Percentiles rank a stretch among this genome's conserved stretches.
phyloP scores from a whole-genome alignment of 805 yeast genomes.

The Metschnikowia similis region DNA sequence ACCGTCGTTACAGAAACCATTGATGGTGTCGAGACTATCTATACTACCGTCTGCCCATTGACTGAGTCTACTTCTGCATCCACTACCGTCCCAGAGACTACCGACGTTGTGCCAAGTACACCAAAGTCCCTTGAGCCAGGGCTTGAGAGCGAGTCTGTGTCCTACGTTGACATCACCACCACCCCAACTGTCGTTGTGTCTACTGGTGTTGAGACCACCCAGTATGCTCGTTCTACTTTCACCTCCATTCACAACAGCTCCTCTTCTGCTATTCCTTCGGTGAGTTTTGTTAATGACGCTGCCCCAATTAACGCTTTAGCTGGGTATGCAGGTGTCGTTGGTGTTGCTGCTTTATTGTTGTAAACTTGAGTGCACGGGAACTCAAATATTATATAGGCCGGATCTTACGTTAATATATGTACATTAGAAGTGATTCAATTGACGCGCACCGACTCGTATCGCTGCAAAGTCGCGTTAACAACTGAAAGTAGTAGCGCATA shows the following conservation, averaged over 20 bases:
- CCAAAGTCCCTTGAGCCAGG: constrained; percentile 13
- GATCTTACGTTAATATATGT: constrained; percentile 3
- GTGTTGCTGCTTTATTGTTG: constrained; percentile 37
- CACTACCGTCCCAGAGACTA: constrained; percentile 7
- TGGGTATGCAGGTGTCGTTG: constrained; percentile 40
- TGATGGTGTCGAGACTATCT: constrained; percentile 22
- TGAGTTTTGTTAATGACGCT: constrained; percentile 29
- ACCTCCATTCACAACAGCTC: constrained; percentile 27
- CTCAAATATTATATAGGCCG: constrained; percentile 5
- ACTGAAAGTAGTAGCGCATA: neutral
- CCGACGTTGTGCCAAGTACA: neutral
- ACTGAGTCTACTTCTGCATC: constrained; percentile 13
- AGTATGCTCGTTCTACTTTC: constrained; percentile 33
- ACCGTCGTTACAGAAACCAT: constrained; percentile 23
- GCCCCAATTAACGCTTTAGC: constrained; percentile 27
- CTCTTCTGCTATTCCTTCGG: constrained; percentile 21
- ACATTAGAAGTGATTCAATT: neutral
- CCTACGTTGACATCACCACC: constrained; percentile 46
- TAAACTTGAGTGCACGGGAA: constrained; percentile 5
- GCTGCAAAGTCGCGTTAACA: neutral
- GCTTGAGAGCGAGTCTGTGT: constrained; percentile 25
- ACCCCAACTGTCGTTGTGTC: constrained; percentile 49
- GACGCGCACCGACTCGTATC: neutral
- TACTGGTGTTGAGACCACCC: constrained; percentile 43
- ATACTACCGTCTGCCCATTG: constrained; percentile 19